These are phyloP conservation scores for Fusarium pseudocircinatum DNA, from an alignment of 2,329 filamentous ascomycete species.

Conservation along the genomic window DNA sequence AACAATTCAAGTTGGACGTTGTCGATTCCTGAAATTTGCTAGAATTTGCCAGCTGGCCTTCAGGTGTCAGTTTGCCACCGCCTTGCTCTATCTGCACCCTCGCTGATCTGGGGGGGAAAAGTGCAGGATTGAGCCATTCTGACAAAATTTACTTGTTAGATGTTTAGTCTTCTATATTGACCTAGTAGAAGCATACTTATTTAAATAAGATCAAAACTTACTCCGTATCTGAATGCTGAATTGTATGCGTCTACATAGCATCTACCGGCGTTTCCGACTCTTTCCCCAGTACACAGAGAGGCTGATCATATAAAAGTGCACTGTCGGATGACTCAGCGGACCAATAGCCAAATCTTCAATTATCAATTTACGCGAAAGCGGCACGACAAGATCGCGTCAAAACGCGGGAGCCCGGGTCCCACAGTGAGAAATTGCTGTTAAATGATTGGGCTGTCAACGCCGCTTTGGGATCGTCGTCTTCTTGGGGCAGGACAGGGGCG, in stretches of 20 bases:
- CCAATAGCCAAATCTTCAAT: conserved; percentile 8
- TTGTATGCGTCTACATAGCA: not conserved
- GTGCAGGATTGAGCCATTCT: not conserved
- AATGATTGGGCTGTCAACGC: conserved; percentile 5
- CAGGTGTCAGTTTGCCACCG: conserved; percentile 15
- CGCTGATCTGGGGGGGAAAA: not conserved
- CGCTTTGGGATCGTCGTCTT: conserved; percentile 9
- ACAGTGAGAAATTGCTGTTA: conserved; percentile 15
- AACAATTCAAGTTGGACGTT: not conserved
- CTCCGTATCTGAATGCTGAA: not conserved
- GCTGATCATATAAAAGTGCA: conserved; percentile 9
- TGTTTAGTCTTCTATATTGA: too few species aligned
- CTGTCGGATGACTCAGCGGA: conserved; percentile 31
- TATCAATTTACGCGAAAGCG: conserved; percentile 46
- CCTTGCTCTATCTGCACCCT: conserved; percentile 1
- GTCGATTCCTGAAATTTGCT: conserved; percentile 8
- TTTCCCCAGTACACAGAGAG: not conserved
- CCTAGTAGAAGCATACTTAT: not conserved
- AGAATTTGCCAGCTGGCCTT: conserved; percentile 5
- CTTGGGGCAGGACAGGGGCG: not conserved
- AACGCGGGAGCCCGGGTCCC: conserved; percentile 9
- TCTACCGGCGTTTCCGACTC: not conserved
- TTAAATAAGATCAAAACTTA: too few species aligned
- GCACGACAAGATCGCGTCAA: conserved; percentile 40
- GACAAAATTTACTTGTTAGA: not conserved